Base-by-base conservation (phyloP, 192 early-diverging fungal genomes). In the Backusella circina region DNA sequence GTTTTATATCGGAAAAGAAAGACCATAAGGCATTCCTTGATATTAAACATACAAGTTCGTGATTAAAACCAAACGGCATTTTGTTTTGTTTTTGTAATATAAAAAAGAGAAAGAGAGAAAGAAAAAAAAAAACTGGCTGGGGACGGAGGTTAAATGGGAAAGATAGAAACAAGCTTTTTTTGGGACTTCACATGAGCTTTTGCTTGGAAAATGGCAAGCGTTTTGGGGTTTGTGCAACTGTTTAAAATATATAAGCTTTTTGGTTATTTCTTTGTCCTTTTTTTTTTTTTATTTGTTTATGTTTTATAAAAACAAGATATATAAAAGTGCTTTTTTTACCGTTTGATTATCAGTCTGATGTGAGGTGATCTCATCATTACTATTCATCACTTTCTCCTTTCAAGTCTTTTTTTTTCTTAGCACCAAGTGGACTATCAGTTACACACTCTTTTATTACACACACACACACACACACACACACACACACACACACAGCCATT, bases 41-140 rank as follows among this genome's bases (percentile, higher is more conserved):
- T 50, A 81, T 75, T 44, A 73, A 74, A 57, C 64, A 38, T 64
- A 81, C 57, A 18, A 79, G 28, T 35, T 84, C 82, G 50, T 85
- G 79, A 10, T 68, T 64, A 50, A 73, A 51, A 69, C 86, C 83
- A 76, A 83, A 83, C 1, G 82, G 82, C 84, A 87, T 85, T 57
- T 15, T 57, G 21, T 13, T 21, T 18, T n/a, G 13, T n/a, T 61
- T 37, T 0, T 6, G n/a, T n/a, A n/a, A n/a, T n/a, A n/a, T n/a
- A n/a, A n/a, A 33, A 26, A 39, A 26, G n/a, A 69, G 37, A 21
- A 69, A 21, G 35, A 32, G 9, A 64, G 3, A 33, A 16, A 21
- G 2, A 2, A 65, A 18, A 32, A 65, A 33, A 35, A n/a, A n/a
- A 66, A 33, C 65, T 0, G 15, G 65, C 30, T 66, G 65, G 65